phyloP scores from a whole-genome alignment of 2,329 filamentous ascomycete species.

The Colletotrichum tamarilloi region DNA sequence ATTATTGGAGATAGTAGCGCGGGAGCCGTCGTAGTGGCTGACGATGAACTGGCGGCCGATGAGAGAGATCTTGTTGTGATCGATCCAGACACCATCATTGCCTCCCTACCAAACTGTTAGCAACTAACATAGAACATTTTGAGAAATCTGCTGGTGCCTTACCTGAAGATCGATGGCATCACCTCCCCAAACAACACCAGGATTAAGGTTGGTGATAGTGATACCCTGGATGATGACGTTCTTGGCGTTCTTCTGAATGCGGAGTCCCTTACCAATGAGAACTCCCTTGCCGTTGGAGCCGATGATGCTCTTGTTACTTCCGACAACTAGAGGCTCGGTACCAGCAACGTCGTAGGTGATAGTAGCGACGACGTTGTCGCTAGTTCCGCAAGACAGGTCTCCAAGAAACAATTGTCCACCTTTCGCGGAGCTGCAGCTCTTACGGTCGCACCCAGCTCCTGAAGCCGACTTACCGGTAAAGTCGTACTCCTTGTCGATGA shows the following conservation, averaged over 20 bases:
- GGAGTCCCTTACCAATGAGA: conserved; percentile 53
- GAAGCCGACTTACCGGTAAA: conserved; percentile 40
- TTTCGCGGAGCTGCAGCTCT: conserved; percentile 41
- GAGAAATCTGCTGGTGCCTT: too few relatives aligned
- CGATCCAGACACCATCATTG: conserved; percentile 47
- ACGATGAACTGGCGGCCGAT: conserved; percentile 54
- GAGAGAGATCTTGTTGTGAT: conserved; percentile 51
- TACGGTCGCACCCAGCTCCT: conserved; percentile 19
- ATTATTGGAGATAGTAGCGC: conserved; percentile 50
- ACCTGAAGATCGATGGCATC: conserved; percentile 42
- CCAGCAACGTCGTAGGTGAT: conserved; percentile 43
- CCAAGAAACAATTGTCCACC: conserved; percentile 30
- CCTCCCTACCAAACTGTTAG: conserved; percentile 25
- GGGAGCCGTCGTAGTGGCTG: conserved; percentile 46
- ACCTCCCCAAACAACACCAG: conserved; percentile 52
- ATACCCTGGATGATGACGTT: conserved; percentile 65
- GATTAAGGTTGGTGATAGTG: conserved; percentile 57
- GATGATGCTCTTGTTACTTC: conserved; percentile 44
- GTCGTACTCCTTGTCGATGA: conserved; percentile 42
- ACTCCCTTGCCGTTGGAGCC: conserved; percentile 40
- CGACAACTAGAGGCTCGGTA: conserved; percentile 37
- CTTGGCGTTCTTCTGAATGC: conserved; percentile 51
- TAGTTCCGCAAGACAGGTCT: conserved; percentile 16
- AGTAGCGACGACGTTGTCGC: conserved; percentile 38
- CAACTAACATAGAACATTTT: too few relatives aligned